Conservation (phyloP, 140 eudicot genomes). For the Flaveria floridana region DNA sequence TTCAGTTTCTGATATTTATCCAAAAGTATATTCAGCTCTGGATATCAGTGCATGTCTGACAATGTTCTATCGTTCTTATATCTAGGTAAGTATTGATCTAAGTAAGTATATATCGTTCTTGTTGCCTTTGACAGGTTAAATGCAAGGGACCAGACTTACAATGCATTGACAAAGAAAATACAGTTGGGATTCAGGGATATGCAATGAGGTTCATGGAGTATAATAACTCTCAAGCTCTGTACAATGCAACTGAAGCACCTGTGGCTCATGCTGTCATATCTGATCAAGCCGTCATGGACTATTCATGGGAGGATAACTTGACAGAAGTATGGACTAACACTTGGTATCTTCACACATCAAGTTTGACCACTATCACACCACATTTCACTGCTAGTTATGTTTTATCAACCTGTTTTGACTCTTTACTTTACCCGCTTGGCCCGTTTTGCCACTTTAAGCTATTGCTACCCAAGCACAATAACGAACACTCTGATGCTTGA, state of each 20-base stretch:
- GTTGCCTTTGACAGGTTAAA: constrained; percentile 44
- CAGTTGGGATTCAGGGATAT: constrained; percentile 54
- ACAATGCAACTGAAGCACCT: constrained; percentile 46
- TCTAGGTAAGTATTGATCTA: neutral
- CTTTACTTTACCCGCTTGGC: neutral
- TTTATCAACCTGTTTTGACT: neutral
- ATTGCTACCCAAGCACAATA: constrained; percentile 21
- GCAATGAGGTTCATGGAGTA: constrained; percentile 61
- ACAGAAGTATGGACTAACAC: constrained; percentile 62
- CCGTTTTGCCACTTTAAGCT: neutral
- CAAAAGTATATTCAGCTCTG: neutral
- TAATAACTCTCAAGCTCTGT: constrained; percentile 38
- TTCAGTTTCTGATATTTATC: neutral
- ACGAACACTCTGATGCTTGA: constrained; percentile 11
- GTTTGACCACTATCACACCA: constrained; percentile 27
- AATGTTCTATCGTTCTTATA: neutral
- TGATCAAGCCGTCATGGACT: constrained; percentile 46
- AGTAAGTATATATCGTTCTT: neutral
- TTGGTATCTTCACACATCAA: constrained; percentile 20
- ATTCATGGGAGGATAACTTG: constrained; percentile 64
- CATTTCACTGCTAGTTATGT: constrained; percentile 7
- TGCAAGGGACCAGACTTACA: constrained; percentile 46
- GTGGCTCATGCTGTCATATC: constrained; percentile 43
- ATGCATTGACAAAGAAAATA: constrained; percentile 32
- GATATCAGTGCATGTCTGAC: neutral